A percentile compares a stretch with the other conserved stretches of the same genome.
These are phyloP conservation scores for Thermochaetoides thermophila DNA, from an alignment of 495 filamentous ascomycete species.

Conservation along the genomic window DNA sequence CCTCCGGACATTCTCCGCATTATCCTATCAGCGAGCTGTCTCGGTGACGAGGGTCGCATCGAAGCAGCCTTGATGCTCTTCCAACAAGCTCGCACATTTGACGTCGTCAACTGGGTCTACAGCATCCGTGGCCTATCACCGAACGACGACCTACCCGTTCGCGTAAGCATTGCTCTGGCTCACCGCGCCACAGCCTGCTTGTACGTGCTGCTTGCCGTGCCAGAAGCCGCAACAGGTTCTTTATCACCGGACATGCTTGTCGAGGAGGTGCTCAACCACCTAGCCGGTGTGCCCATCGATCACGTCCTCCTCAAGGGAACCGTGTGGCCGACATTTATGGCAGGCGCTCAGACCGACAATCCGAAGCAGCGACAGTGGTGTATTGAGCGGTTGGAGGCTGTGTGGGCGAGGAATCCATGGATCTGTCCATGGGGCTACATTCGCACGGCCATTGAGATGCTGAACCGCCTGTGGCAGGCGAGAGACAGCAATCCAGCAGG, in stretches of 20 bases:
- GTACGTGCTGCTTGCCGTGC: constrained; percentile 22
- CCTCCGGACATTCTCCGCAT: constrained; percentile 25
- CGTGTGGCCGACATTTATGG: constrained; percentile 44
- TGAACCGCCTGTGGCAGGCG: constrained; percentile 25
- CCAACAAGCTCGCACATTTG: constrained; percentile 15
- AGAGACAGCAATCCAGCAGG: constrained; percentile 13
- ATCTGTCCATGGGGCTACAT: constrained; percentile 33
- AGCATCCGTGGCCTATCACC: constrained; percentile 18
- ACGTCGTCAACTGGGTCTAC: constrained; percentile 24
- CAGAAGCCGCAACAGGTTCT: constrained; percentile 10
- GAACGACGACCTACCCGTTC: constrained; percentile 17
- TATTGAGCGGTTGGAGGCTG: constrained; percentile 20
- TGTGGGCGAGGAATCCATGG: constrained; percentile 17
- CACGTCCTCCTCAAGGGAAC: constrained; percentile 38
- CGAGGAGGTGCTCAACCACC: constrained; percentile 26
- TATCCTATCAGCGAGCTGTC: constrained; percentile 20
- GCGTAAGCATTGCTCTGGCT: constrained; percentile 30
- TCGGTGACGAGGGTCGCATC: constrained; percentile 5
- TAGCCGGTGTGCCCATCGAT: constrained; percentile 31
- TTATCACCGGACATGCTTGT: constrained; percentile 14
- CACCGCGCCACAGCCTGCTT: constrained; percentile 30
- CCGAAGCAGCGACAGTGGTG: constrained; percentile 19
- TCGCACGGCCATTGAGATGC: constrained; percentile 25
- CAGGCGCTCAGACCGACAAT: constrained; percentile 33
- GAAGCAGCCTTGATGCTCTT: constrained; percentile 15